Percentiles rank a stretch among this genome's conserved stretches.
phyloP scores from a whole-genome alignment of 306 rosid species.

The Vicia sativa region DNA sequence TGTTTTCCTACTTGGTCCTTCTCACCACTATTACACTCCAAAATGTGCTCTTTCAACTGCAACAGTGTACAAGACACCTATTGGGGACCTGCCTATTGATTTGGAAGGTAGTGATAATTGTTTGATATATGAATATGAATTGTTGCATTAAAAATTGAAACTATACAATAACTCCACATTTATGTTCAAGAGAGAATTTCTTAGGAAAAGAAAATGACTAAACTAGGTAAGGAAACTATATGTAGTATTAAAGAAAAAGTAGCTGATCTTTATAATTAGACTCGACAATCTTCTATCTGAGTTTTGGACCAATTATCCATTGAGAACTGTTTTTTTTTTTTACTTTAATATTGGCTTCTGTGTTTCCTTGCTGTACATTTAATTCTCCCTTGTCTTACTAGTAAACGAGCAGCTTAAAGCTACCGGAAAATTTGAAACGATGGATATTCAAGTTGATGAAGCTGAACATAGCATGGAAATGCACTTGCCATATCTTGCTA shows the following conservation, averaged over 20 bases:
- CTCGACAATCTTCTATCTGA: not conserved
- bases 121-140: not conserved
- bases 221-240: not conserved
- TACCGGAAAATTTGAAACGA: constrained; percentile 74
- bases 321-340: constrained; percentile 27
- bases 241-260: not conserved
- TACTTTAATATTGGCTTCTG: constrained; percentile 12
- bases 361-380: constrained; percentile 6
- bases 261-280: not conserved
- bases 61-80: constrained; percentile 90
- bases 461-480: constrained; percentile 99
- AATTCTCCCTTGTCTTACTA: constrained; percentile 41
- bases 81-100: constrained; percentile 91
- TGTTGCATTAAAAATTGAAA: not conserved
- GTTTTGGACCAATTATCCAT: not conserved
- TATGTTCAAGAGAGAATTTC: not conserved
- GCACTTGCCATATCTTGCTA: constrained; percentile 97
- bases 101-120: constrained; percentile 71
- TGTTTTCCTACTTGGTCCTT: constrained; percentile 96
- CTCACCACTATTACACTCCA: constrained; percentile 88
- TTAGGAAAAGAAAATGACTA: not conserved
- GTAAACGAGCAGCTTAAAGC: constrained; percentile 89
- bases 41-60: constrained; percentile 93
- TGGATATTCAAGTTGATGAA: constrained; percentile 85
- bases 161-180: not conserved